Percentiles rank a stretch among this genome's conserved stretches.
Evolutionary conservation across 768 basidiomycete genomes (phyloP).

Genomic region (Termitomyces sp.): DNA sequence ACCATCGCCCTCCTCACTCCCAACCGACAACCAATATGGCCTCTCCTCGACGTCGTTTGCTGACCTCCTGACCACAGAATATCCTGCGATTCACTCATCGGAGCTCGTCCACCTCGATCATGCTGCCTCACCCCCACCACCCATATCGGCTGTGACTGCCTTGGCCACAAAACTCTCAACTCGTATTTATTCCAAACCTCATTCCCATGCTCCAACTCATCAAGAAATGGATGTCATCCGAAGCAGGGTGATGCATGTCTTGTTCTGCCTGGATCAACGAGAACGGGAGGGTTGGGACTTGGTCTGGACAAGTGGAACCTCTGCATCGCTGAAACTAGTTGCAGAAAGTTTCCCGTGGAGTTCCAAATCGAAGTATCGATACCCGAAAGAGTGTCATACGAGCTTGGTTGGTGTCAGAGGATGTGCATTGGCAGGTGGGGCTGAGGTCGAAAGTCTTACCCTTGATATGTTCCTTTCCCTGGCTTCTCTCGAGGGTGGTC

Average conservation of each 20-base stretch:
- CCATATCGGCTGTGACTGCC: constrained; percentile 7
- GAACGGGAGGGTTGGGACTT: constrained; percentile 12
- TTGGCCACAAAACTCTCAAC: constrained; percentile 3
- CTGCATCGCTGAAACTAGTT: constrained; percentile 10
- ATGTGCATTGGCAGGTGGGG: constrained; percentile 11
- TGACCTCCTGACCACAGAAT: constrained; percentile 8
- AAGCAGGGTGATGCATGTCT: constrained; percentile 9
- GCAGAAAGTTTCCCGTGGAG: constrained; percentile 11
- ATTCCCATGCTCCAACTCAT: constrained; percentile 9
- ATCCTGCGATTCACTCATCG: constrained; percentile 7
- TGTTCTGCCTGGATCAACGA: constrained; percentile 6
- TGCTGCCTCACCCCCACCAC: constrained; percentile 13
- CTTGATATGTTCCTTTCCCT: constrained; percentile 7
- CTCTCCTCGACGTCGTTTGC: constrained; percentile 5
- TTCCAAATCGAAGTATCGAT: constrained; percentile 4
- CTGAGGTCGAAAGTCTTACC: constrained; percentile 8
- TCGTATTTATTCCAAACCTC: constrained; percentile 10
- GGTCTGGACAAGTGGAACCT: constrained; percentile 13
- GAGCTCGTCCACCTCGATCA: constrained; percentile 14
- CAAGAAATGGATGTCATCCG: constrained; percentile 8
- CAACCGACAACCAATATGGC: constrained; percentile 2
- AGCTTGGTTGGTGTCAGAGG: constrained; percentile 13
- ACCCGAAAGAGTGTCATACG: constrained; percentile 12
- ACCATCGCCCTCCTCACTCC: neutral
- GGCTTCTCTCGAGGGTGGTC: neutral